Base-by-base conservation (phyloP, 2,329 filamentous ascomycete genomes). In the Colletotrichum sp. region DNA sequence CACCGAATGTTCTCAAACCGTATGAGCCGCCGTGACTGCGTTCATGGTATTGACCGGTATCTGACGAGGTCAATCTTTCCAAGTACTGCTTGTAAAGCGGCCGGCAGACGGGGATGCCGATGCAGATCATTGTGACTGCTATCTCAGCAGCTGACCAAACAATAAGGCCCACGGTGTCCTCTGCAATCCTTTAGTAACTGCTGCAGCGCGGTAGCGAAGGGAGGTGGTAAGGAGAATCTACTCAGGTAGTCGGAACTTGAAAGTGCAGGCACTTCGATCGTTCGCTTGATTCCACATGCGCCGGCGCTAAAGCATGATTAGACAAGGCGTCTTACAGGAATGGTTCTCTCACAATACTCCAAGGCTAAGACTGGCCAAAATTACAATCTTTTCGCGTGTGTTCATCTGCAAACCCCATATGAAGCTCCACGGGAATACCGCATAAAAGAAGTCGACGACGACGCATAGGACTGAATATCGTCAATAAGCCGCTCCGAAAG, bases 341-440 rank as follows among this genome's bases (percentile, higher is more conserved):
- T 16, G 15, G 36, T n/a, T 30, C n/a, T n/a, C 81, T 74, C 83
- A 85, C 84, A 84, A 80, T 19, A 83, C 74, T 72, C 83, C 84
- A 6, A 86, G 34, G 13, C 81, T 75, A 39, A 86, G 85, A 34
- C 83, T 84, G 32, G 80, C 80, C 4, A 81, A 84, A 64, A 86
- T 81, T 32, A 82, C 84, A 6, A 86, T 78, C 79, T 86, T 86
- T 30, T 85, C 81, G 0, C 81, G 79, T 6, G 72, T 81, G 11
- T 81, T 79, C 64, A 82, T 87, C 61, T 86, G 82, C 68, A 87
- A 72, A 3, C 77, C 75, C 85, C 85, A 87, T 27, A 87, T 82
- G 12, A 87, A 83, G 5, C 87, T 79, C 85, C 86, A 88, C 0
- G 86, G 86, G 7, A 87, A 85, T 0, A 81, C 72, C 44, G 84